Percentiles rank a stretch among this genome's conserved stretches.
These are phyloP conservation scores for Trypanosoma mega DNA, from an alignment of 208 protist species.

Conservation along the genomic window DNA sequence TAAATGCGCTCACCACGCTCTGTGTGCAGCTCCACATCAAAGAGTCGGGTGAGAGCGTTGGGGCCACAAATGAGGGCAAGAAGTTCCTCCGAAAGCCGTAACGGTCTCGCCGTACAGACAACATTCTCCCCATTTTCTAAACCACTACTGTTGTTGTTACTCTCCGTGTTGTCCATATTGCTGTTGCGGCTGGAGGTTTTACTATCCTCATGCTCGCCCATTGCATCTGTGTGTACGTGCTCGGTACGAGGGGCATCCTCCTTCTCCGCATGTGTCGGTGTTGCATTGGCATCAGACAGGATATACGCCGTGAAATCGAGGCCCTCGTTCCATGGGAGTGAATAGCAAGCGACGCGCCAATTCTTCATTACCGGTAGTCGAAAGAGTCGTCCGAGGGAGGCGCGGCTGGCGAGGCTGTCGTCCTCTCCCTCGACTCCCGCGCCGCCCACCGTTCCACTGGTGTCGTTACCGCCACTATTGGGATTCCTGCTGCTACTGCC, in stretches of 20 bases:
- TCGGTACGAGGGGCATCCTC: no score
- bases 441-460: no score
- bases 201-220: no score
- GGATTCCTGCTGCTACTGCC: constrained; percentile 1
- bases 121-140: background rate
- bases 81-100: constrained; percentile 19
- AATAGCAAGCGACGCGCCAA: constrained; percentile 45
- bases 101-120: constrained; percentile 3
- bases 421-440: background rate
- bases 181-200: no score
- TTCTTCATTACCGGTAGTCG: constrained; percentile 18
- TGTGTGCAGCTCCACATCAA: constrained; percentile 35
- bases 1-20: constrained; percentile 33
- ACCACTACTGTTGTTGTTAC: no score
- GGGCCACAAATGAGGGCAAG: constrained; percentile 20
- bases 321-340: constrained; percentile 51
- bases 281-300: constrained; percentile 7
- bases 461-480: background rate
- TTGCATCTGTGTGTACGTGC: no score
- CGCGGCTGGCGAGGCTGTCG: constrained; percentile 24
- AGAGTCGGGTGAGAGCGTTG: constrained; percentile 31
- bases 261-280: no score
- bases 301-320: constrained; percentile 43
- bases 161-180: no score
- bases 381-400: constrained; percentile 31